Conservation (phyloP, 768 basidiomycete species). For the Rhizopogon vulgaris region DNA sequence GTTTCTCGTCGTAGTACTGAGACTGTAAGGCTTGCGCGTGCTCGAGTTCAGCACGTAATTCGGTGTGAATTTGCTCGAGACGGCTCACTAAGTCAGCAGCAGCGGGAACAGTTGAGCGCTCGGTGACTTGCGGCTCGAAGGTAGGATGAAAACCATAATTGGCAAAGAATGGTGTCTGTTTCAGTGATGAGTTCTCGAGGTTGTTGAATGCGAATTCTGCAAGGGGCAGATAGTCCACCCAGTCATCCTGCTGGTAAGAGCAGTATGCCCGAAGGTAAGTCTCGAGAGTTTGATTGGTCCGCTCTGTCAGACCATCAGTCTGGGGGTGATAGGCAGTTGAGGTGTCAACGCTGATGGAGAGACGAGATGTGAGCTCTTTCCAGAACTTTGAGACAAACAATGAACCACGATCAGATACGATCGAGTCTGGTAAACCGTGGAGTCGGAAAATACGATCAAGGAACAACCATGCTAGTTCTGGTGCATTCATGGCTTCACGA, state of each 20-base stretch:
- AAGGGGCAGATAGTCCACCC: constrained; percentile 33
- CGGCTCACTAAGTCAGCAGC: constrained; percentile 23
- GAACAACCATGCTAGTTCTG: constrained; percentile 7
- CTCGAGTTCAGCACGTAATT: constrained; percentile 27
- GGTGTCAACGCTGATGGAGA: constrained; percentile 8
- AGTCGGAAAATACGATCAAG: constrained; percentile 9
- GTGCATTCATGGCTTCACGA: constrained; percentile 1
- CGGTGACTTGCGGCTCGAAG: constrained; percentile 24
- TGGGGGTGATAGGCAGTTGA: constrained; percentile 41
- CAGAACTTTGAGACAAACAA: constrained; percentile 25
- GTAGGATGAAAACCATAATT: constrained; percentile 28
- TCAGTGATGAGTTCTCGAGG: constrained; percentile 24
- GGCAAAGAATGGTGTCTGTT: constrained; percentile 32
- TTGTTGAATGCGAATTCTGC: constrained; percentile 40
- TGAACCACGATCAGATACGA: constrained; percentile 18
- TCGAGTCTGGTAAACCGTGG: constrained; percentile 14
- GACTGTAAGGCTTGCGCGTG: constrained; percentile 23
- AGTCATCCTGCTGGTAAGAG: constrained; percentile 37
- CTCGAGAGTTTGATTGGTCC: constrained; percentile 32
- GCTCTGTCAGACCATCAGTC: constrained; percentile 33
- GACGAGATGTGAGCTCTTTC: constrained; percentile 9
- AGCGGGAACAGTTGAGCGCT: constrained; percentile 23
- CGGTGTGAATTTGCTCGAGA: constrained; percentile 26
- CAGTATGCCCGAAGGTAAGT: constrained; percentile 30
- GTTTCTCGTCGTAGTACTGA: constrained; percentile 22